Conservation (phyloP, 768 basidiomycete species). For the Artomyces pyxidatus region DNA sequence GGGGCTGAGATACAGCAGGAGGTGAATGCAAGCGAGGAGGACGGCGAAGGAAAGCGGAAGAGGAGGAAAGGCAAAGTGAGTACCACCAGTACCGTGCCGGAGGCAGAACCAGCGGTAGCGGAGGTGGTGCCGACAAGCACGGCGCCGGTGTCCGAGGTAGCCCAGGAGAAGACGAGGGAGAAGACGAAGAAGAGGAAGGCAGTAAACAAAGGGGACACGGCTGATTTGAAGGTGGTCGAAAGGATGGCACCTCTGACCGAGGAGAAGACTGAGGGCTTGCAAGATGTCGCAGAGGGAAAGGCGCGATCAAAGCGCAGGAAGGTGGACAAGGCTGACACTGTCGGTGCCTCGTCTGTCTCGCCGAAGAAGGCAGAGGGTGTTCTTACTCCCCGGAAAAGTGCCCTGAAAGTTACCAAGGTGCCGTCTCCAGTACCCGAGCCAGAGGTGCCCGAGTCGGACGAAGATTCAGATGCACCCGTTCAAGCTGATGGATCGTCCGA, state of each 20-base stretch:
- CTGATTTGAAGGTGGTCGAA: background rate
- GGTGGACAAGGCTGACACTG: background rate
- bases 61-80: slow-evolving; percentile 1
- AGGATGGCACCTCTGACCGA: background rate
- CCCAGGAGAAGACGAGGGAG: slow-evolving; percentile 10
- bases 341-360: background rate
- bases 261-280: too few species aligned
- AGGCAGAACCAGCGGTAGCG: background rate
- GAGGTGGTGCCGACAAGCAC: background rate
- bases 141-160: background rate
- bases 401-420: slow-evolving; percentile 6
- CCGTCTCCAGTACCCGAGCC: background rate
- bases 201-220: background rate
- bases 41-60: slow-evolving; percentile 1
- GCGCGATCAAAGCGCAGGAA: background rate
- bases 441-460: background rate
- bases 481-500: slow-evolving; percentile 6
- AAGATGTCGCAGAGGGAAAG: too few species aligned
- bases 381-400: background rate
- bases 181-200: slow-evolving; percentile 9
- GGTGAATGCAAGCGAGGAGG: background rate
- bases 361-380: background rate
- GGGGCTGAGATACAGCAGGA: background rate
- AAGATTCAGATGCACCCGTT: slow-evolving; percentile 22
- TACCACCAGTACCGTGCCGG: background rate